phyloP scores from a whole-genome alignment of 345 rosid genomes.

The Linum usitatissimum region DNA sequence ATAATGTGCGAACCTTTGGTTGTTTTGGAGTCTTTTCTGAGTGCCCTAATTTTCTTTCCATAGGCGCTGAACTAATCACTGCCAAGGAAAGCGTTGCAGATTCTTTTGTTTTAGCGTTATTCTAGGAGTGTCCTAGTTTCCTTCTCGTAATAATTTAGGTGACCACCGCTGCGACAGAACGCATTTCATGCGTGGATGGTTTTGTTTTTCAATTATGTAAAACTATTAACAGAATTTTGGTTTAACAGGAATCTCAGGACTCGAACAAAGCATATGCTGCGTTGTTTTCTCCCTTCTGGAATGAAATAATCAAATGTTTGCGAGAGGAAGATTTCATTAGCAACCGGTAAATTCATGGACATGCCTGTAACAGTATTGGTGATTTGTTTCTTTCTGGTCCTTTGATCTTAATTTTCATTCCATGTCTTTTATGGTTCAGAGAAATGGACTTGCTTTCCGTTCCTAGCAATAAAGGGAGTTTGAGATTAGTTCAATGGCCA shows the following conservation, averaged over 20 bases:
- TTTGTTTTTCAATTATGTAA: neutral
- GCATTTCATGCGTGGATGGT: neutral
- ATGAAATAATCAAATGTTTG: conserved; percentile 86
- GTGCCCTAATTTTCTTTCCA: too few relatives aligned
- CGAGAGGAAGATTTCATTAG: conserved; percentile 95
- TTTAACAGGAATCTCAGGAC: conserved; percentile 54
- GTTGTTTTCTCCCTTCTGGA: conserved; percentile 96
- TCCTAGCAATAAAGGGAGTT: conserved; percentile 91
- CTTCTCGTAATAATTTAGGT: neutral
- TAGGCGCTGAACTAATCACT: too few relatives aligned
- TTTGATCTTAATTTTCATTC: conserved; percentile 1
- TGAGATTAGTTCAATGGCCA: conserved; percentile 95
- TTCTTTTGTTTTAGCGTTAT: too few relatives aligned
- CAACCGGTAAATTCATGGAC: conserved; percentile 44
- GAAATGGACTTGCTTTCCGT: conserved; percentile 91
- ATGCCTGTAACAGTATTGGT: conserved; percentile 5
- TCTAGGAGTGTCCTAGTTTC: neutral
- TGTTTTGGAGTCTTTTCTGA: neutral
- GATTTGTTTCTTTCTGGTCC: neutral
- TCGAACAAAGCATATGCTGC: conserved; percentile 70
- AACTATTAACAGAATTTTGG: neutral
- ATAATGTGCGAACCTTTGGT: neutral
- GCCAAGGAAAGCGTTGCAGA: too few relatives aligned
- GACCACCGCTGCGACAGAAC: neutral
- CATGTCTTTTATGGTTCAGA: conserved; percentile 31